These are phyloP conservation scores for Botrytis byssoidea DNA, from an alignment of 2,329 filamentous ascomycete species.

Conservation along the genomic window DNA sequence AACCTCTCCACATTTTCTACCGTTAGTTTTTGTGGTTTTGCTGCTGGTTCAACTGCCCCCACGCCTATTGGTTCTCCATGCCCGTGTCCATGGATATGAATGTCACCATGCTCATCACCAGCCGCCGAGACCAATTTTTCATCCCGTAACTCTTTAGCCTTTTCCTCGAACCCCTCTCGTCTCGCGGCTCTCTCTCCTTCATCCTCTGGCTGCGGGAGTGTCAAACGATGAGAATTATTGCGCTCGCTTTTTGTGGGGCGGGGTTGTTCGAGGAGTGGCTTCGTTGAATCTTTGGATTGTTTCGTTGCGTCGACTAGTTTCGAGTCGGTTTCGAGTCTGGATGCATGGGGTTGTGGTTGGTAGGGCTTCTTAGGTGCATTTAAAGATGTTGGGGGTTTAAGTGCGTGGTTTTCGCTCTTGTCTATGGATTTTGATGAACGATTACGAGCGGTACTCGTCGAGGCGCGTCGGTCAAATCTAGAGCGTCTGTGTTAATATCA, in stretches of 20 bases:
- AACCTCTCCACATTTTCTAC: constrained; percentile 54
- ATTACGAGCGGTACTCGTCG: constrained; percentile 11
- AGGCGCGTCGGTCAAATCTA: constrained; percentile 7
- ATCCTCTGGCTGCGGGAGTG: constrained; percentile 36
- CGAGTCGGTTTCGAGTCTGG: not conserved
- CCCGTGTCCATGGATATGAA: not conserved
- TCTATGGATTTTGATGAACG: not conserved
- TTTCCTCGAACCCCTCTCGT: constrained; percentile 53
- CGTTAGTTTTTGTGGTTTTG: constrained; percentile 47
- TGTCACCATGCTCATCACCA: constrained; percentile 13
- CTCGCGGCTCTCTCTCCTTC: constrained; percentile 47
- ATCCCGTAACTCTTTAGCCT: constrained; percentile 52
- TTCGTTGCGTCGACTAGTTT: not conserved
- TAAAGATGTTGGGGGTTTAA: not conserved
- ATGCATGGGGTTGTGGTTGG: not conserved
- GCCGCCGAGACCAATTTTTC: constrained; percentile 49
- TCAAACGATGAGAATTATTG: constrained; percentile 29
- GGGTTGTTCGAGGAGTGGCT: not conserved
- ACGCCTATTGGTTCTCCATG: not conserved
- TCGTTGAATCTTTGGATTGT: not conserved
- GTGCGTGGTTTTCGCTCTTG: not conserved
- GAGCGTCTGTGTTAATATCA: not conserved
- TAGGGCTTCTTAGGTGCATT: not conserved
- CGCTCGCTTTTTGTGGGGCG: constrained; percentile 30
- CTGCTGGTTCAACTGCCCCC: not conserved